phyloP scores from a whole-genome alignment of 2,329 filamentous ascomycete genomes.

The Parastagonospora nodorum region DNA sequence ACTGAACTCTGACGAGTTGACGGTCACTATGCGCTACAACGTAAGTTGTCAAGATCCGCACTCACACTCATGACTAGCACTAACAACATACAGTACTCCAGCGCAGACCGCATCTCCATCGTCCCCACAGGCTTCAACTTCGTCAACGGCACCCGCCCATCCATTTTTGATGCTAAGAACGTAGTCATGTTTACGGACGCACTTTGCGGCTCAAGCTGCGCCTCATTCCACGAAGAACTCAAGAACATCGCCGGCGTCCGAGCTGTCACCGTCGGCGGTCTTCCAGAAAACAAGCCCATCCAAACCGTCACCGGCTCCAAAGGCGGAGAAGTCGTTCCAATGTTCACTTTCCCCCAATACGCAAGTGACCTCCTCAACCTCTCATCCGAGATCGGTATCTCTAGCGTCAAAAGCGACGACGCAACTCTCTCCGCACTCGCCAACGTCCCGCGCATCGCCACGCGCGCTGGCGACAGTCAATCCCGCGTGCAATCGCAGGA shows the following conservation, averaged over 20 bases:
- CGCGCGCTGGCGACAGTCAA: slow-evolving; percentile 18
- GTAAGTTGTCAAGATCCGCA: slow-evolving; percentile 13
- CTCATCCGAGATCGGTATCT: slow-evolving; percentile 9
- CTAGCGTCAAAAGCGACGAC: slow-evolving; percentile 10
- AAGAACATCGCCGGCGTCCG: slow-evolving; percentile 57
- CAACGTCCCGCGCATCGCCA: slow-evolving; percentile 17
- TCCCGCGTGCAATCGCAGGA: slow-evolving; percentile 27
- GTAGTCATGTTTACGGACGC: slow-evolving; percentile 58
- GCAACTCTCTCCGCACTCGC: slow-evolving; percentile 14
- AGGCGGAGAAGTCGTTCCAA: slow-evolving; percentile 49
- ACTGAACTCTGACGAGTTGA: slow-evolving; percentile 45
- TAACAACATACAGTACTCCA: slow-evolving; percentile 22
- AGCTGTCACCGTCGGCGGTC: slow-evolving; percentile 63
- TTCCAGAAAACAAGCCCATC: slow-evolving; percentile 59
- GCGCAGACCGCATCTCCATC: slow-evolving; percentile 21
- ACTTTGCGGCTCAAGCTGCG: slow-evolving; percentile 63
- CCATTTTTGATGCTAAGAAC: slow-evolving; percentile 45
- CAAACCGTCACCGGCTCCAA: slow-evolving; percentile 67
- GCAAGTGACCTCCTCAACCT: slow-evolving; percentile 23
- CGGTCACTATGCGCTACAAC: slow-evolving; percentile 40
- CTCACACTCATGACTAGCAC: neutral
- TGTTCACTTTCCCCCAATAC: slow-evolving; percentile 19
- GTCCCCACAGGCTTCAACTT: slow-evolving; percentile 18
- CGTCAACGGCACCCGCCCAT: slow-evolving; percentile 22
- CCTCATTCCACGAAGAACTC: slow-evolving; percentile 61